Evolutionary conservation across 177 flowering plant genomes (phyloP).

Genomic region (Vitis hybrid): DNA sequence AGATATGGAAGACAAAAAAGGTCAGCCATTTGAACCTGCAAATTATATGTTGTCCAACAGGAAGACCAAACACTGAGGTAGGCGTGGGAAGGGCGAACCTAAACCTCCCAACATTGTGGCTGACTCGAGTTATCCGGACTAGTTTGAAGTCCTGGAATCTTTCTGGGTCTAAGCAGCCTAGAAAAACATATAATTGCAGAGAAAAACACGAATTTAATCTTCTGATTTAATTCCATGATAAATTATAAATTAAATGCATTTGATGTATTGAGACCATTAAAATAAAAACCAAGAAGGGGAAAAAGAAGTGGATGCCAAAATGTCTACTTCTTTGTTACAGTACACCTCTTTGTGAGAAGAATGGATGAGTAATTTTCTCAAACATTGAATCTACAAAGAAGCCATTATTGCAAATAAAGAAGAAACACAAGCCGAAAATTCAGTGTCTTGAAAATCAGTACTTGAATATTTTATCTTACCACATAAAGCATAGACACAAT

Average conservation of each 20-base stretch:
- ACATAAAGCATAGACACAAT: too few species aligned
- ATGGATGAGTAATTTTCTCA: too few species aligned
- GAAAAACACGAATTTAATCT: not conserved
- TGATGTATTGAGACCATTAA: not conserved
- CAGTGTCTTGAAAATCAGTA: too few species aligned
- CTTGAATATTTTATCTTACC: too few species aligned
- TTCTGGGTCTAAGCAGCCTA: conserved; percentile 8
- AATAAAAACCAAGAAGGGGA: not conserved
- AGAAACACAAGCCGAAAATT: too few species aligned
- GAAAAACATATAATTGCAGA: not conserved
- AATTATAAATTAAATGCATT: not conserved
- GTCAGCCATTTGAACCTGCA: not conserved
- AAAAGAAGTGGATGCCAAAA: not conserved
- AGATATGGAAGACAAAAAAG: not conserved
- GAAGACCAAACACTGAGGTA: conserved; percentile 14
- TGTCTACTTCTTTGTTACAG: too few species aligned
- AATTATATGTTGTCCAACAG: conserved; percentile 14
- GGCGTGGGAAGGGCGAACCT: conserved; percentile 15
- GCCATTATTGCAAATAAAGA: too few species aligned
- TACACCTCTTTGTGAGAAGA: too few species aligned
- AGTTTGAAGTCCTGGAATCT: conserved; percentile 12
- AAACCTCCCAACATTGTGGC: conserved; percentile 11
- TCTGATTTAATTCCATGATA: not conserved
- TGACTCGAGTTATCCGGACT: not conserved
- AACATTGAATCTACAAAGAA: too few species aligned